Evolutionary conservation across 441 rosid species (phyloP), one percentile per base, ranked within the genome.

Genomic region (Mallotus repandus): DNA sequence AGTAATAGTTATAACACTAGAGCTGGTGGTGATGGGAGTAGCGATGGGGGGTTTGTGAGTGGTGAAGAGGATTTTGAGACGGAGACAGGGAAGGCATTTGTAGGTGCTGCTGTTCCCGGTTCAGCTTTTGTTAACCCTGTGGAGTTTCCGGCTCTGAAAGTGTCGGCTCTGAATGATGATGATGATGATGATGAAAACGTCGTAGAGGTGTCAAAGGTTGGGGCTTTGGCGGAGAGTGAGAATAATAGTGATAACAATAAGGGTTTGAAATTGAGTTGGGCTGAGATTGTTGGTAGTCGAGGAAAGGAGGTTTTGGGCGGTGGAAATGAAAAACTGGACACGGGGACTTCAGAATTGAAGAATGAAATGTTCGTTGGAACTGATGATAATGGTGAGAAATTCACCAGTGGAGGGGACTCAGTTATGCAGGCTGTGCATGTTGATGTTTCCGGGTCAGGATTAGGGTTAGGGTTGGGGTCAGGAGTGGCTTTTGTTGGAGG

Each of bases 401-500:
- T 29, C 32, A 29, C 32, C 0, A 29, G 32, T 29, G 3, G 3
- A 29, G 32, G 3, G 32, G 32, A 29, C 3, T 29, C 3, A 29
- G 32, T 29, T 29, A 3, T 29, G 32, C 32, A 29, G 3, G 32
- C 32, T 22, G 77, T 84, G 15, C 70, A 75, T 61, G 80, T 75
- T 71, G 81, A 81, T 79, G 55, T 79, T 25, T 25, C 29, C 29
- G 29, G 29, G 29, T 25, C 29, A 2, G 29, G 29, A 25, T n/a
- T n/a, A n/a, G n/a, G n/a, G n/a, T 25, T 25, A 25, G 29, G 29
- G 60, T 53, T 62, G 32, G 77, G 55, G 71, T 68, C 81, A 0
- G 84, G 83, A 52, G 84, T 73, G 43, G 88, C 78, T 69, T 85
- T 76, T 29, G 84, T 81, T 70, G 90, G 83, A 59, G 90, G 79